phyloP scores from a whole-genome alignment of 768 basidiomycete genomes.

The Serendipita sp. region DNA sequence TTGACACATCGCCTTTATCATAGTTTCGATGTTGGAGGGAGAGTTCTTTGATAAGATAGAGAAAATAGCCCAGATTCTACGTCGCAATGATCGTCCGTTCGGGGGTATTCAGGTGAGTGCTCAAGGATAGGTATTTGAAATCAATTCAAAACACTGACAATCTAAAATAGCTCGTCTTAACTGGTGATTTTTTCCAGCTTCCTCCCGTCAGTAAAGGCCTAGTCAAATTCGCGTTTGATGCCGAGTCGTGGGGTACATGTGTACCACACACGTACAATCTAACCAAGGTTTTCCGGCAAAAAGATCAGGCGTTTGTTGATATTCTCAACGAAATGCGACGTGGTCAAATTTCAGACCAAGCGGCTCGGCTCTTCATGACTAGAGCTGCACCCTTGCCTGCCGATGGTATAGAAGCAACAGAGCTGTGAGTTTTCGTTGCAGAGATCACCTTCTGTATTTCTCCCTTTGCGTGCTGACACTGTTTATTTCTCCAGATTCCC shows the following conservation, averaged over 20 bases:
- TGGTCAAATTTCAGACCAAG: slow-evolving; percentile 37
- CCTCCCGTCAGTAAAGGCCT: slow-evolving; percentile 68
- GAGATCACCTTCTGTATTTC: background rate
- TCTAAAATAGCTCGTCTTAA: slow-evolving; percentile 62
- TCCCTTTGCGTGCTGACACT: background rate
- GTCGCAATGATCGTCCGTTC: slow-evolving; percentile 54
- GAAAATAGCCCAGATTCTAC: slow-evolving; percentile 44
- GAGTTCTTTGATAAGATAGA: slow-evolving; percentile 84
- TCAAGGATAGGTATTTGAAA: background rate
- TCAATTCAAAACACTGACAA: slow-evolving; percentile 7
- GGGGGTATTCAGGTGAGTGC: slow-evolving; percentile 77
- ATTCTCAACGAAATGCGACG: slow-evolving; percentile 99
- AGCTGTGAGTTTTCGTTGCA: slow-evolving; percentile 41
- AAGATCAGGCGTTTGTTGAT: slow-evolving; percentile 78
- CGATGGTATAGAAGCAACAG: slow-evolving; percentile 78
- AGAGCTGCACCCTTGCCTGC: slow-evolving; percentile 64
- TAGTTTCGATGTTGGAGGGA: slow-evolving; percentile 97
- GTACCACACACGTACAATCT: slow-evolving; percentile 79
- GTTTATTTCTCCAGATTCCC: slow-evolving; percentile 48
- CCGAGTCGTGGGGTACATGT: slow-evolving; percentile 52
- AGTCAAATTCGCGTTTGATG: slow-evolving; percentile 88
- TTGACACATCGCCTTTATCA: background rate
- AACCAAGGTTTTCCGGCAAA: slow-evolving; percentile 89
- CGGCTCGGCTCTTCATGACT: slow-evolving; percentile 34
- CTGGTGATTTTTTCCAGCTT: slow-evolving; percentile 96